phyloP scores from a whole-genome alignment of 805 yeast species.

The Cyberlindnera saturnus region DNA sequence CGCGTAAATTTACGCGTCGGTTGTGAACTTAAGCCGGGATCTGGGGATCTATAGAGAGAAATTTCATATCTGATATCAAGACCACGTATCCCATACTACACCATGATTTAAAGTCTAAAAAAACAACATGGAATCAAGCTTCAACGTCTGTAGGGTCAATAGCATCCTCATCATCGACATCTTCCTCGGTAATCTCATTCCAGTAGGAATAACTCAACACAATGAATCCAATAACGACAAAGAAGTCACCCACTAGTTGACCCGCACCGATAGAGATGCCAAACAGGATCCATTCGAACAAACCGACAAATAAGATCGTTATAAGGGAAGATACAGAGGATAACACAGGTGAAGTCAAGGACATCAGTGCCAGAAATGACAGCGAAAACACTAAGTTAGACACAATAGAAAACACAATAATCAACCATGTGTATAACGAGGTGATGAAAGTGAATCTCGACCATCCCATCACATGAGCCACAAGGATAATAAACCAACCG shows the following conservation, averaged over 20 bases:
- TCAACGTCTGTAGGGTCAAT: slow-evolving; percentile 17
- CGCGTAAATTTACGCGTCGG: too few species aligned
- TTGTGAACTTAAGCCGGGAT: too few species aligned
- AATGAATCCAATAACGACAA: slow-evolving; percentile 65
- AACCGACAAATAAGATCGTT: slow-evolving; percentile 74
- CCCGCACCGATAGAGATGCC: slow-evolving; percentile 47
- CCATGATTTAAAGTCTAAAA: too few species aligned
- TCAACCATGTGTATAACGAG: slow-evolving; percentile 33
- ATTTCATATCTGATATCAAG: too few species aligned
- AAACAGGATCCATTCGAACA: slow-evolving; percentile 66
- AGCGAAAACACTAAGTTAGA: slow-evolving; percentile 67
- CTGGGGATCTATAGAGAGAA: too few species aligned
- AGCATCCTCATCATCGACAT: slow-evolving; percentile 29
- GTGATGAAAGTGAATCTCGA: slow-evolving; percentile 54
- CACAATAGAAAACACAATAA: slow-evolving; percentile 46
- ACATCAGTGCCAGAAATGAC: slow-evolving; percentile 69
- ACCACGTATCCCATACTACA: too few species aligned
- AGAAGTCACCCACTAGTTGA: slow-evolving; percentile 62
- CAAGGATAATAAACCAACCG: slow-evolving; percentile 41
- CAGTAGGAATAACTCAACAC: slow-evolving; percentile 61
- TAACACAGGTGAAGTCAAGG: slow-evolving; percentile 79
- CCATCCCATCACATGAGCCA: slow-evolving; percentile 47
- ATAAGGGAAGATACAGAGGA: slow-evolving; percentile 64
- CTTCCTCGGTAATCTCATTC: slow-evolving; percentile 49
- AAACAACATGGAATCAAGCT: not conserved